Conservation (phyloP, 495 filamentous ascomycete species). For the Xanthoparmelia taractica region DNA sequence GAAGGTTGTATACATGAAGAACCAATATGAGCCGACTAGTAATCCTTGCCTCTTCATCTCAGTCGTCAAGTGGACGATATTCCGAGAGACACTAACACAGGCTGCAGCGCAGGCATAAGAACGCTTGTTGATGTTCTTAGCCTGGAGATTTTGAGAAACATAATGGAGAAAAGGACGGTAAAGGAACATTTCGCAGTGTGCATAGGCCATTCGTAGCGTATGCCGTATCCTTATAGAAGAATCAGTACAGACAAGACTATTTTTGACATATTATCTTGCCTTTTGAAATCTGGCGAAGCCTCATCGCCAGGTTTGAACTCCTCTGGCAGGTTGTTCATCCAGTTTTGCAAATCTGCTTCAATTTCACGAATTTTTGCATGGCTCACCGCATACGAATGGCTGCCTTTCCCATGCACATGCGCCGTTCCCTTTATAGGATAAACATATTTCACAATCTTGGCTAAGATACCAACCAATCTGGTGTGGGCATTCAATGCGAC, state of each 20-base stretch:
- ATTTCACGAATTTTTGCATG: constrained; percentile 86
- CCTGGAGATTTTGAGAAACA: constrained; percentile 61
- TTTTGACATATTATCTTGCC: constrained; percentile 46
- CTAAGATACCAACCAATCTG: constrained; percentile 63
- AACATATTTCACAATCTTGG: constrained; percentile 80
- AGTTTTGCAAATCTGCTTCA: constrained; percentile 73
- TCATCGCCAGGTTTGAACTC: constrained; percentile 69
- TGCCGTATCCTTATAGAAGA: constrained; percentile 63
- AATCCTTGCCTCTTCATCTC: constrained; percentile 80
- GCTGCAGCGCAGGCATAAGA: constrained; percentile 90
- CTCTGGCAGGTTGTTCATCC: constrained; percentile 72
- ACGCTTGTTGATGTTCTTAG: constrained; percentile 68
- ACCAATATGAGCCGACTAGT: constrained; percentile 91
- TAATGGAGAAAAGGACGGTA: constrained; percentile 96
- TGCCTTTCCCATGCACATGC: constrained; percentile 38
- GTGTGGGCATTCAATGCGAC: constrained; percentile 82
- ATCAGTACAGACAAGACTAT: constrained; percentile 19
- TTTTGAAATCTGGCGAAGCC: constrained; percentile 60
- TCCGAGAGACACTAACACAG: constrained; percentile 83
- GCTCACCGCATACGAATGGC: constrained; percentile 75
- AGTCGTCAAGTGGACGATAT: constrained; percentile 84
- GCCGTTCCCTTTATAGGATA: constrained; percentile 77
- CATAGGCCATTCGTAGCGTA: constrained; percentile 76
- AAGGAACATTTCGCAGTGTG: constrained; percentile 89
- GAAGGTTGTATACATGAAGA: constrained; percentile 91